A percentile compares a stretch with the other conserved stretches of the same genome.
phyloP scores from a whole-genome alignment of 768 basidiomycete species.

The Lepiota venenata region DNA sequence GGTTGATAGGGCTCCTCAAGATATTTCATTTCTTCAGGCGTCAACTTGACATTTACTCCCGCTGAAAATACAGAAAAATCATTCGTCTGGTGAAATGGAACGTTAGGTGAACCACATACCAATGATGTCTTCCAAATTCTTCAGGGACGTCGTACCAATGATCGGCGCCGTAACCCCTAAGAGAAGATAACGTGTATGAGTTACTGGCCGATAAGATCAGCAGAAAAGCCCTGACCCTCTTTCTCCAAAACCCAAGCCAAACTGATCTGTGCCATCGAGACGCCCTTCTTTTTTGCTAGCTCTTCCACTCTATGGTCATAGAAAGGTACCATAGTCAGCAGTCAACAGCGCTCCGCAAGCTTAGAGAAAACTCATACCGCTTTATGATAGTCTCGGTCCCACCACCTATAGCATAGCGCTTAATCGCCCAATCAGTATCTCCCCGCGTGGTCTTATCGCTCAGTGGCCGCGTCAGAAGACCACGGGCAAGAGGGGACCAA shows the following conservation, averaged over 20 bases:
- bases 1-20: conserved; percentile 54
- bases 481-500: conserved; percentile 58
- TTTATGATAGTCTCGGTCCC: conserved; percentile 34
- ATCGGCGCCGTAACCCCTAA: conserved; percentile 54
- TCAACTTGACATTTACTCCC: conserved; percentile 45
- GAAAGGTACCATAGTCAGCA: not conserved
- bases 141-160: conserved; percentile 48
- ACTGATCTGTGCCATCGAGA: conserved; percentile 56
- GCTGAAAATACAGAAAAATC: conserved; percentile 19
- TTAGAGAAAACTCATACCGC: conserved; percentile 24
- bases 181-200: not conserved
- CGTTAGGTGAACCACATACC: conserved; percentile 24
- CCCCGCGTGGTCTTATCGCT: conserved; percentile 35
- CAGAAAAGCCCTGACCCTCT: conserved; percentile 23
- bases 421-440: conserved; percentile 31
- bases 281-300: conserved; percentile 46
- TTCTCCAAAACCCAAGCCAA: conserved; percentile 49
- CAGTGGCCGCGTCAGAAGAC: conserved; percentile 41
- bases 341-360: not conserved
- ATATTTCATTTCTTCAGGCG: conserved; percentile 52
- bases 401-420: conserved; percentile 19
- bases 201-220: not conserved
- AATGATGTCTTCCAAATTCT: conserved; percentile 50
- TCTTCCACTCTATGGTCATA: conserved; percentile 49
- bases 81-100: not conserved